Conservation (phyloP, 164 flowering plant genomes). For the Magnolia changhungtana region DNA sequence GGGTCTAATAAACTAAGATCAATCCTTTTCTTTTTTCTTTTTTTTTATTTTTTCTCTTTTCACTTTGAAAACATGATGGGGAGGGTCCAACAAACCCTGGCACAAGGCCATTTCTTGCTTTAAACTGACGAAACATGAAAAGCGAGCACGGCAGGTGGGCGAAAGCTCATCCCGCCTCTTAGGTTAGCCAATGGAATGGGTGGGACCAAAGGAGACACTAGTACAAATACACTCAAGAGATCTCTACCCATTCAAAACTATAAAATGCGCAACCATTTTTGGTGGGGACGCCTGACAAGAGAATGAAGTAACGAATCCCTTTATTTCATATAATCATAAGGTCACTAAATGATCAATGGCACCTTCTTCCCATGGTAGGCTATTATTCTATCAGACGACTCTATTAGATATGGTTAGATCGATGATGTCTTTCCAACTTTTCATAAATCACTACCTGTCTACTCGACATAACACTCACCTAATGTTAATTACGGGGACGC, state of each 20-base stretch:
- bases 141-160: not conserved
- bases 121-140: conserved; percentile 16
- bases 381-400: not conserved
- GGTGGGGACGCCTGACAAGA: not conserved
- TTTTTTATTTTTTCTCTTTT: not conserved
- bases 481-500: not conserved
- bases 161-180: not conserved
- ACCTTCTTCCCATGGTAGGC: not conserved
- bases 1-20: not conserved
- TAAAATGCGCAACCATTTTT: not conserved
- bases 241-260: not conserved
- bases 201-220: not conserved
- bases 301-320: conserved; percentile 5
- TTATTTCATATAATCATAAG: not conserved
- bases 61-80: conserved; percentile 1
- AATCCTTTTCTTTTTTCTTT: not conserved
- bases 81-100: conserved; percentile 1
- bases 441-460: not conserved
- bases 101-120: conserved; percentile 12
- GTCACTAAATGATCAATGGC: not conserved
- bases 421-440: not conserved
- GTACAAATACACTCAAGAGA: not conserved
- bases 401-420: conserved; percentile 8
- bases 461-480: not conserved
- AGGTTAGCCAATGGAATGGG: not conserved